Percentiles rank a stretch among this genome's conserved stretches.
Conservation (phyloP, 2,329 filamentous ascomycete species). For the Fusarium tjaetaba region DNA sequence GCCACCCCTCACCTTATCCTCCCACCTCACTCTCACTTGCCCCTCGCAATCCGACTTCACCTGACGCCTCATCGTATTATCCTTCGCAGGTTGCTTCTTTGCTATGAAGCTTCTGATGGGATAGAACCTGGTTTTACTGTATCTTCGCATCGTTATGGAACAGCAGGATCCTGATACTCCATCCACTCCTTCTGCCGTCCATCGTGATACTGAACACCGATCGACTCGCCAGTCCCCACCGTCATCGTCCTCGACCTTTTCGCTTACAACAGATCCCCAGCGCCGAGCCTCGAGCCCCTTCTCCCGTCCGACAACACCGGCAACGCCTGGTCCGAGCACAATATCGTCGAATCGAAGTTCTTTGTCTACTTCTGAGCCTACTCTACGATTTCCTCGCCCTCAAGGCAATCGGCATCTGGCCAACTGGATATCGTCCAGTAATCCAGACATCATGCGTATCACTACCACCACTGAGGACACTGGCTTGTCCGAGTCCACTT, state of each 20-base stretch:
- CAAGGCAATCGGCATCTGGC: conserved; percentile 65
- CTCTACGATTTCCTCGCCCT: conserved; percentile 66
- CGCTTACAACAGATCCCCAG: conserved; percentile 35
- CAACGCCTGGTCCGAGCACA: conserved; percentile 5
- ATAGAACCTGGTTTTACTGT: conserved; percentile 44
- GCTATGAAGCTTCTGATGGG: conserved; percentile 42
- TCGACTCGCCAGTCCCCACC: conserved; percentile 36
- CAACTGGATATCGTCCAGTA: conserved; percentile 68
- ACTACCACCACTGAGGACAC: conserved; percentile 58
- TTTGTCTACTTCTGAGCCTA: conserved; percentile 57
- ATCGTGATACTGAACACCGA: conserved; percentile 46
- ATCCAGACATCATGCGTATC: conserved; percentile 65
- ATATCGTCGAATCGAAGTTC: conserved; percentile 18
- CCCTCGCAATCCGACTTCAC: conserved; percentile 40
- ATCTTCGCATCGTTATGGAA: conserved; percentile 62
- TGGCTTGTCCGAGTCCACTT: conserved; percentile 65
- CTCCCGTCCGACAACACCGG: conserved; percentile 31
- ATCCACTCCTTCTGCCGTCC: conserved; percentile 43
- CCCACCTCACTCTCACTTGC: conserved; percentile 32
- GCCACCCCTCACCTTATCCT: conserved; percentile 40
- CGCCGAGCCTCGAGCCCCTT: conserved; percentile 28
- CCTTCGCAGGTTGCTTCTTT: conserved; percentile 37
- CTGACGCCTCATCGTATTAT: conserved; percentile 32
- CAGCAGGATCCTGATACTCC: conserved; percentile 49
- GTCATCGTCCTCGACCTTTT: conserved; percentile 35